These are phyloP conservation scores for Amphirosellinia nigrospora DNA, from an alignment of 495 filamentous ascomycete species.

Conservation along the genomic window DNA sequence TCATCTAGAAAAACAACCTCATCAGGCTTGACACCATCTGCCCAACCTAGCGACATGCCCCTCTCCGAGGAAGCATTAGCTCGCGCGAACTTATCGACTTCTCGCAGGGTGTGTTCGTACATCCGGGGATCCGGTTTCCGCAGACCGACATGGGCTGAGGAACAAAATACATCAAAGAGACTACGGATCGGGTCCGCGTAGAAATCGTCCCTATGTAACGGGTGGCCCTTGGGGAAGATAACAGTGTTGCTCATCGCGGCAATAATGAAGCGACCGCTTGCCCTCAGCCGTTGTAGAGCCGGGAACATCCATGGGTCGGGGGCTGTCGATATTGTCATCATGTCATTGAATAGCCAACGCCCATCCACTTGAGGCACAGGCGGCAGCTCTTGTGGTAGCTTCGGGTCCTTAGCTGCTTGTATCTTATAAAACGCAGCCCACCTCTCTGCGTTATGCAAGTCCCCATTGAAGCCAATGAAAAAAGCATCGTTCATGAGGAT, in stretches of 20 bases:
- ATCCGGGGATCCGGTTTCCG: slow-evolving; percentile 86
- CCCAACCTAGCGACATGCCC: slow-evolving; percentile 52
- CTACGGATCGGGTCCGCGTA: slow-evolving; percentile 56
- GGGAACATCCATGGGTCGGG: slow-evolving; percentile 89
- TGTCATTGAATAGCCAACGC: slow-evolving; percentile 83
- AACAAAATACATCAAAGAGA: slow-evolving; percentile 83
- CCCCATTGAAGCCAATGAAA: slow-evolving; percentile 76
- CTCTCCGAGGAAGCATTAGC: slow-evolving; percentile 43
- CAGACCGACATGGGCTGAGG: slow-evolving; percentile 82
- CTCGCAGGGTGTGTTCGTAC: slow-evolving; percentile 73
- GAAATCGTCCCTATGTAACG: slow-evolving; percentile 49
- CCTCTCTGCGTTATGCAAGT: slow-evolving; percentile 67
- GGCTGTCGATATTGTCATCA: slow-evolving; percentile 77
- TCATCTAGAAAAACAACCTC: slow-evolving; percentile 93
- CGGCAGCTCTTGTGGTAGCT: slow-evolving; percentile 51
- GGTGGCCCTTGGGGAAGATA: slow-evolving; percentile 74
- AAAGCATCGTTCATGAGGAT: slow-evolving; percentile 74
- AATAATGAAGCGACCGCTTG: slow-evolving; percentile 69
- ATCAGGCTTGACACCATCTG: slow-evolving; percentile 59
- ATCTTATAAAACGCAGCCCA: slow-evolving; percentile 64
- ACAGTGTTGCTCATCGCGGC: slow-evolving; percentile 90
- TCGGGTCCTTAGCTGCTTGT: slow-evolving; percentile 44
- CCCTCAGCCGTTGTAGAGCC: slow-evolving; percentile 72
- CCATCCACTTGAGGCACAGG: slow-evolving; percentile 77
- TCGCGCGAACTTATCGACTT: slow-evolving; percentile 66